Evolutionary conservation across 371 early-diverging fungal species (phyloP).

Genomic region (Syncephalastrum sp.): DNA sequence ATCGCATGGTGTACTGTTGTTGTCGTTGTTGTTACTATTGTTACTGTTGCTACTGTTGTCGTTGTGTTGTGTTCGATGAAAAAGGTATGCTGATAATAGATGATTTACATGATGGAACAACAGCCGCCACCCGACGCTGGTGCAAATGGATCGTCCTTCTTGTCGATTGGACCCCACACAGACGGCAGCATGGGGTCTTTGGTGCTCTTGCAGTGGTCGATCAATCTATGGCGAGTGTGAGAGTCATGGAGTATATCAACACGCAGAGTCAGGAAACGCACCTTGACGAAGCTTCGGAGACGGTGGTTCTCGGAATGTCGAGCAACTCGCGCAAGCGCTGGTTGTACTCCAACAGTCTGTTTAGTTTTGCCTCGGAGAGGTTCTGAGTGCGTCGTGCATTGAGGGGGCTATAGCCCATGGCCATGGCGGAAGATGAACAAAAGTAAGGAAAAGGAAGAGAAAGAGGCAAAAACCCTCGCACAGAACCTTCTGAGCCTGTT

Average conservation of each 20-base stretch:
- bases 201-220: conserved; percentile 52
- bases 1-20: too few relatives aligned
- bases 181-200: conserved; percentile 74
- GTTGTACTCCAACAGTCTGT: conserved; percentile 76
- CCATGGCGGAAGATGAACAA: conserved; percentile 6
- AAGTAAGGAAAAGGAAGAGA: conserved; percentile 1
- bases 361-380: conserved; percentile 72
- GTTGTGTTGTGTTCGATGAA: too few relatives aligned
- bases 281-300: conserved; percentile 67
- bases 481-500: background rate
- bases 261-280: background rate
- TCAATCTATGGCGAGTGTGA: conserved; percentile 33
- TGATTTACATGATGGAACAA: conserved; percentile 36
- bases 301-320: conserved; percentile 76
- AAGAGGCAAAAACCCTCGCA: conserved; percentile 4
- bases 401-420: conserved; percentile 10
- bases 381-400: conserved; percentile 24
- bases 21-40: too few relatives aligned
- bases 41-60: too few relatives aligned
- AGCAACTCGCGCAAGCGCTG: conserved; percentile 77
- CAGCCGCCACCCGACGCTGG: conserved; percentile 48
- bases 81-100: background rate
- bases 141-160: conserved; percentile 79
- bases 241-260: background rate
- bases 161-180: conserved; percentile 73